phyloP scores from a whole-genome alignment of 148 eudicot species.

The Persicaria tinctoria region DNA sequence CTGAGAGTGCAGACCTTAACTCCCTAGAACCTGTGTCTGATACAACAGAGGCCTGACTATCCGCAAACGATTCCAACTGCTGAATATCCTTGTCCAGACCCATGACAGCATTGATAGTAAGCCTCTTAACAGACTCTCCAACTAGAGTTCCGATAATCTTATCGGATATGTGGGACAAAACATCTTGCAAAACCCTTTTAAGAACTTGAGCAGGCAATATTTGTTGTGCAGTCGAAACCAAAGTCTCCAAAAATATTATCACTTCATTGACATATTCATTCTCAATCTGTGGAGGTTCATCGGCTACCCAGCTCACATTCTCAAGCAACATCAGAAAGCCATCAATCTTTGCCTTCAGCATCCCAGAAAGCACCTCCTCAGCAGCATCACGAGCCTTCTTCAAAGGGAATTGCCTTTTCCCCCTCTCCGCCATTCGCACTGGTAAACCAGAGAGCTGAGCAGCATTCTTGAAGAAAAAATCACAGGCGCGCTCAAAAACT shows the following conservation, averaged over 20 bases:
- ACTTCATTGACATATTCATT: constrained; percentile 97
- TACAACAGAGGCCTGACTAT: constrained; percentile 54
- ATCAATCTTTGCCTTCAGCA: constrained; percentile 89
- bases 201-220: constrained; percentile 83
- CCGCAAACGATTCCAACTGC: constrained; percentile 79
- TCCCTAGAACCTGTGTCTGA: constrained; percentile 59
- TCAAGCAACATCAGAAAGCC: constrained; percentile 78
- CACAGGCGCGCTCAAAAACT: constrained; percentile 97
- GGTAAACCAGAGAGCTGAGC: constrained; percentile 95
- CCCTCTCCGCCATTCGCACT: constrained; percentile 87
- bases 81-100: constrained; percentile 73
- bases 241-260: constrained; percentile 75
- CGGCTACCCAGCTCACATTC: constrained; percentile 90
- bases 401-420: constrained; percentile 74
- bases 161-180: constrained; percentile 76
- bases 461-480: constrained; percentile 87
- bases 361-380: constrained; percentile 79
- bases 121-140: constrained; percentile 80
- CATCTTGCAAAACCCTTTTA: constrained; percentile 67
- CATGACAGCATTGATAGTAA: constrained; percentile 67
- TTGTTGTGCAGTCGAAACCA: constrained; percentile 95
- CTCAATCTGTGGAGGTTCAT: constrained; percentile 68
- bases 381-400: constrained; percentile 88
- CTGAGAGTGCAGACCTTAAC: constrained; percentile 61
- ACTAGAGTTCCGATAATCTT: constrained; percentile 65